phyloP scores from a whole-genome alignment of 805 yeast species.

The Candida germanica region DNA sequence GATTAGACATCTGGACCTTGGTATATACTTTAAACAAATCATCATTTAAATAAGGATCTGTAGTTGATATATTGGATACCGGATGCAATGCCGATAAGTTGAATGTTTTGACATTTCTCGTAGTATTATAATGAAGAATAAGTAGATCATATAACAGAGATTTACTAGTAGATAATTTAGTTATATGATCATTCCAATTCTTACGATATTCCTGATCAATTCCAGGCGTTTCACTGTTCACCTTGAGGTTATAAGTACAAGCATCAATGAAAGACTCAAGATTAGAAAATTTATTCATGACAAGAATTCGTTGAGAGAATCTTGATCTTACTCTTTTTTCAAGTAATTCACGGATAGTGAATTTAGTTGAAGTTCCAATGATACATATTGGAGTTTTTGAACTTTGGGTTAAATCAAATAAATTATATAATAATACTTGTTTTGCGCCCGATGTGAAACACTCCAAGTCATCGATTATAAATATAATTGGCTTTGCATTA shows the following conservation, averaged over 20 bases:
- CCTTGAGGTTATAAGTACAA: conserved; percentile 38
- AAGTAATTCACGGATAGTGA: conserved; percentile 73
- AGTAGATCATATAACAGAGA: conserved; percentile 17
- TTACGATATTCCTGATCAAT: conserved; percentile 19
- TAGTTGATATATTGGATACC: conserved; percentile 26
- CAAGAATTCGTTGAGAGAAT: conserved; percentile 75
- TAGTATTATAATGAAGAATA: conserved; percentile 49
- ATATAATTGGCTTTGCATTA: conserved; percentile 50
- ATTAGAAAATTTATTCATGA: conserved; percentile 49
- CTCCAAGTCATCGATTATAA: conserved; percentile 85
- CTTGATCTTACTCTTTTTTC: conserved; percentile 92
- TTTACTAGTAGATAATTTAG: conserved; percentile 16
- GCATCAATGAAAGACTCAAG: conserved; percentile 45
- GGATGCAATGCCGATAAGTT: conserved; percentile 42
- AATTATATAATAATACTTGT: conserved; percentile 82
- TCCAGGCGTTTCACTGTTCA: conserved; percentile 18
- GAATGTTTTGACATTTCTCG: conserved; percentile 54
- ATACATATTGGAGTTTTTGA: conserved; percentile 72
- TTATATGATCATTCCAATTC: conserved; percentile 47
- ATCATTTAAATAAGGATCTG: conserved; percentile 24
- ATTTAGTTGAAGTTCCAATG: conserved; percentile 71
- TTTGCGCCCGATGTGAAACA: conserved; percentile 65
- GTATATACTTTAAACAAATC: conserved; percentile 19
- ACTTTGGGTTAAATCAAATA: conserved; percentile 81
- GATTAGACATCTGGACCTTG: conserved; percentile 21